Evolutionary conservation across 106 monocot genomes (phyloP).

Genomic region (Dendrobium chrysotoxum): DNA sequence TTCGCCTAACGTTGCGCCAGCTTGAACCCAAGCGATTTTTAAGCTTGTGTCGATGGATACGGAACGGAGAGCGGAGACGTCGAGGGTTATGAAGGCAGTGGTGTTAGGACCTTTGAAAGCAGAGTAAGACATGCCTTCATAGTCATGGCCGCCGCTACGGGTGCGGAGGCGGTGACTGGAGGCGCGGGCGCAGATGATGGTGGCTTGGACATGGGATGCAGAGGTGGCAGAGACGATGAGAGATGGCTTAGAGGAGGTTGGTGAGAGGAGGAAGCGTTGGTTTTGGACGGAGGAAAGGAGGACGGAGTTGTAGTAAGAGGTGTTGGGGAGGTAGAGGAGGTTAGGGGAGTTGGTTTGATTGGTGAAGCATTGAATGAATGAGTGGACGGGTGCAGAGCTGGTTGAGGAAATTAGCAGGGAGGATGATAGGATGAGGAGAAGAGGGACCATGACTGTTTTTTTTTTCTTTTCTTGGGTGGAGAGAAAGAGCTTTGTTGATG

Average conservation of each 20-base stretch:
- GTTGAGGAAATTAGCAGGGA: too few species aligned
- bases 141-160: conserved; percentile 71
- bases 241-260: conserved; percentile 19
- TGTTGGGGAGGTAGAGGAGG: conserved; percentile 21
- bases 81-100: conserved; percentile 13
- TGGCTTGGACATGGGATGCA: conserved; percentile 28
- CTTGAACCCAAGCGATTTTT: conserved; percentile 46
- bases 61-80: conserved; percentile 29
- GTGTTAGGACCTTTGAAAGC: not conserved
- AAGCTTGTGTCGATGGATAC: conserved; percentile 19
- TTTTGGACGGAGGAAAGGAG: conserved; percentile 41
- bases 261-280: conserved; percentile 24
- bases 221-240: conserved; percentile 29
- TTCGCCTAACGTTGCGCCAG: conserved; percentile 54
- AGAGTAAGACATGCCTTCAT: conserved; percentile 56
- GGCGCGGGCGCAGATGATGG: conserved; percentile 23
- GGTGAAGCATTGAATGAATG: conserved; percentile 22
- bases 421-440: not conserved
- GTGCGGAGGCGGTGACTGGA: conserved; percentile 17
- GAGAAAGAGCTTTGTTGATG: too few species aligned
- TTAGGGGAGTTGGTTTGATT: not conserved
- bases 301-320: conserved; percentile 21
- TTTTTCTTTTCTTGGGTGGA: not conserved
- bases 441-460: not conserved
- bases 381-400: not conserved